These are phyloP conservation scores for Tanacetum coccineum DNA, from an alignment of 129 eudicot species.

Conservation along the genomic window DNA sequence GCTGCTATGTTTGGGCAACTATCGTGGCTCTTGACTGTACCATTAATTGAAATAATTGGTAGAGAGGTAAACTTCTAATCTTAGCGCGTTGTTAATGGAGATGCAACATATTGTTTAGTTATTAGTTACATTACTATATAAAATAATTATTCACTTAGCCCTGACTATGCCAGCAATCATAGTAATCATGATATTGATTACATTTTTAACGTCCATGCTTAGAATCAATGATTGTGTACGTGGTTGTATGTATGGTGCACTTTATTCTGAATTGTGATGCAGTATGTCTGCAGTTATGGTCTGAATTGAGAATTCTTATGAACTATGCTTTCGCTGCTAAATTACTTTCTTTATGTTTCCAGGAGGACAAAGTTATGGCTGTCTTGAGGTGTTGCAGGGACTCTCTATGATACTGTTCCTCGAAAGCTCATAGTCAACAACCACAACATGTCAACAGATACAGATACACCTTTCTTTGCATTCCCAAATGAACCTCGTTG, in stretches of 20 bases:
- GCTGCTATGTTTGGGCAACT: slow-evolving; percentile 61
- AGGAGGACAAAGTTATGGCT: slow-evolving; percentile 95
- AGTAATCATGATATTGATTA: too few relatives aligned
- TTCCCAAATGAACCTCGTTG: too few relatives aligned
- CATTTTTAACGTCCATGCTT: too few relatives aligned
- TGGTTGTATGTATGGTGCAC: too few relatives aligned
- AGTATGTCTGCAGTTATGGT: too few relatives aligned
- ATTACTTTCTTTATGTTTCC: too few relatives aligned
- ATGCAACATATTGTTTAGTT: slow-evolving; percentile 6
- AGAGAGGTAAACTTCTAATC: slow-evolving; percentile 63
- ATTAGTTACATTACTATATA: too few relatives aligned
- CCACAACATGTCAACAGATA: slow-evolving; percentile 77
- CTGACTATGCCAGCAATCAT: too few relatives aligned
- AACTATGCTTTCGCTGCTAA: not conserved
- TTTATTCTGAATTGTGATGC: too few relatives aligned
- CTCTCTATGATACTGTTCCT: slow-evolving; percentile 89
- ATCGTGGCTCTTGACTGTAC: slow-evolving; percentile 90
- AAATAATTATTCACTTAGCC: too few relatives aligned
- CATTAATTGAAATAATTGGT: slow-evolving; percentile 84
- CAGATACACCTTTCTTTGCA: too few relatives aligned
- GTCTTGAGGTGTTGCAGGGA: slow-evolving; percentile 97
- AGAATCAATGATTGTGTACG: too few relatives aligned
- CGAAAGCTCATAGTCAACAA: slow-evolving; percentile 67
- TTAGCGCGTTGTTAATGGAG: slow-evolving; percentile 12
- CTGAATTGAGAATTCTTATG: not conserved